phyloP scores from a whole-genome alignment of 2,329 filamentous ascomycete species.

The Helotiales sp. region DNA sequence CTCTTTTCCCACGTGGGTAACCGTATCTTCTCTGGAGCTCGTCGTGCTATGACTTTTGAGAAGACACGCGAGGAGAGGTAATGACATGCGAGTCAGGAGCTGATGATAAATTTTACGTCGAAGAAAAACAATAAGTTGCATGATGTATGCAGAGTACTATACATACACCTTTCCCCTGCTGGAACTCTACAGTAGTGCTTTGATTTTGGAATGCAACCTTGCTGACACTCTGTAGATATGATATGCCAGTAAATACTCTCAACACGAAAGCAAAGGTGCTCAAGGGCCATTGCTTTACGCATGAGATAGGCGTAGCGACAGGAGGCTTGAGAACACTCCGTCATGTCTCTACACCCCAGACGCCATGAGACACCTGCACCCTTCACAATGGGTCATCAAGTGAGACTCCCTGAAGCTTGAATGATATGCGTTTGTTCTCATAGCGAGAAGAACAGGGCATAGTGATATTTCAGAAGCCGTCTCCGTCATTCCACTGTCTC shows the following conservation, averaged over 20 bases:
- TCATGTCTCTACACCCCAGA: neutral
- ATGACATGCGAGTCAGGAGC: neutral
- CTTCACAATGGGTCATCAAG: neutral
- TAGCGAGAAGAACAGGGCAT: neutral
- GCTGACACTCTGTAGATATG: neutral
- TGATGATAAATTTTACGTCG: no score
- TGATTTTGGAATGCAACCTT: neutral
- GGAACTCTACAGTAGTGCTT: neutral
- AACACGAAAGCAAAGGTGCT: neutral
- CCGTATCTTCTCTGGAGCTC: neutral
- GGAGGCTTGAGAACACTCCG: neutral
- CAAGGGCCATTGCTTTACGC: neutral
- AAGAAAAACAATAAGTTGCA: neutral
- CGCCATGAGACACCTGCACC: neutral
- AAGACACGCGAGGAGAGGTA: neutral
- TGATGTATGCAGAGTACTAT: neutral
- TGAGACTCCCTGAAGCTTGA: neutral
- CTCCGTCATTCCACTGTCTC: neutral
- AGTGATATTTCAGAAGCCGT: constrained; percentile 9
- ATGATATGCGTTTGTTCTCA: neutral
- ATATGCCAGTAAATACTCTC: neutral
- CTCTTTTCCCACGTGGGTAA: no score
- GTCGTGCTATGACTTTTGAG: neutral
- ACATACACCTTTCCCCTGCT: neutral
- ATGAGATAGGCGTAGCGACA: neutral